Conservation (phyloP, 192 early-diverging fungal genomes). For the Chytriomyces sp. region DNA sequence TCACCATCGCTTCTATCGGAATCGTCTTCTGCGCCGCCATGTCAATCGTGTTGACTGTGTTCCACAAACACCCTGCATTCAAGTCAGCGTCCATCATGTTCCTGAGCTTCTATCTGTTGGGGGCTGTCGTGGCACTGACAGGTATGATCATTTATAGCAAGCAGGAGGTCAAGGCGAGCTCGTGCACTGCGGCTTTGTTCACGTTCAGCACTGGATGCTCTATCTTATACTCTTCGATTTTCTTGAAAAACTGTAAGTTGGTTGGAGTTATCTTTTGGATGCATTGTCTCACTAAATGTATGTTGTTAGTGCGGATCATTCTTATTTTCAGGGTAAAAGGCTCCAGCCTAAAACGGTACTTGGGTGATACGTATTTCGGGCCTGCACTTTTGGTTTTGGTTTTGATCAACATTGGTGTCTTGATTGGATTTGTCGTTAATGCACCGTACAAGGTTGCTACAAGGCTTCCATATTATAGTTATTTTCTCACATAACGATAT, state of each 20-base stretch:
- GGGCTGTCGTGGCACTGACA: neutral
- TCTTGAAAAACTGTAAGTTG: slow-evolving; percentile 22
- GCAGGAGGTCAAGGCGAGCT: neutral
- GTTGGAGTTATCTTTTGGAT: neutral
- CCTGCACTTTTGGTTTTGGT: neutral
- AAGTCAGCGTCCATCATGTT: slow-evolving; percentile 16
- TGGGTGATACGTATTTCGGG: neutral
- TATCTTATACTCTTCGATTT: slow-evolving; percentile 15
- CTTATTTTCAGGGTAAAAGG: neutral
- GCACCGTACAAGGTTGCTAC: slow-evolving; percentile 11
- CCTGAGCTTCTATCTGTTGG: slow-evolving; percentile 9
- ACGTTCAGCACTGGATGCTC: slow-evolving; percentile 15
- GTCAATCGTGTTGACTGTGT: neutral
- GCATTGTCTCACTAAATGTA: neutral
- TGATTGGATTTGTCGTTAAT: slow-evolving; percentile 2
- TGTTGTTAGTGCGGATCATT: neutral
- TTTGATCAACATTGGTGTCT: neutral
- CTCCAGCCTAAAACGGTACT: neutral
- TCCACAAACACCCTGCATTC: slow-evolving; percentile 3
- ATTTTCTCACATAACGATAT: neutral
- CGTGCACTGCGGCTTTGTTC: slow-evolving; percentile 15
- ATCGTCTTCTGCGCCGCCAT: neutral
- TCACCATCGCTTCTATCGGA: slow-evolving; percentile 1
- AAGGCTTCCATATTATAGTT: neutral
- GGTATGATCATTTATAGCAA: slow-evolving; percentile 20